These are phyloP conservation scores for Gastrolobium villosum DNA, from an alignment of 306 rosid species.

Conservation along the genomic window DNA sequence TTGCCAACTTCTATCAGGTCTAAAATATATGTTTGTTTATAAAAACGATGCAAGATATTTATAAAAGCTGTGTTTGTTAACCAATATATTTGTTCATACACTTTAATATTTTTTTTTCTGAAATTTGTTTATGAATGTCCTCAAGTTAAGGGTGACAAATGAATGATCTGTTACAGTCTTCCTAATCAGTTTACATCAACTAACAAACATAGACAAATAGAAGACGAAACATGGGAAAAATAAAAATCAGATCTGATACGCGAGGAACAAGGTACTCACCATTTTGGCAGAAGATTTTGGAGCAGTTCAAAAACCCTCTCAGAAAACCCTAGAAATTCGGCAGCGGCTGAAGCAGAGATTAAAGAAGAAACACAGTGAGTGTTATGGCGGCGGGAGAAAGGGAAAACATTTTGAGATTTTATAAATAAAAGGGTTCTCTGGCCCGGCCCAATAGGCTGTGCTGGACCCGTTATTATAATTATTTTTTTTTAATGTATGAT, in stretches of 20 bases:
- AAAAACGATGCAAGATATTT: too few species aligned
- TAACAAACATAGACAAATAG: not conserved
- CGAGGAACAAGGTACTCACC: slow-evolving; percentile 15
- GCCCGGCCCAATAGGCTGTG: slow-evolving; percentile 38
- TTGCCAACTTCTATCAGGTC: too few species aligned
- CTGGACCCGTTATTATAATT: not conserved
- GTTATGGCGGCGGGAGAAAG: not conserved
- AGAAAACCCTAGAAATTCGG: slow-evolving; percentile 22
- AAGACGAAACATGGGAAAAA: not conserved
- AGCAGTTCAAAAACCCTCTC: not conserved
- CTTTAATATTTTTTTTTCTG: too few species aligned
- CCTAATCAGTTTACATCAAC: not conserved
- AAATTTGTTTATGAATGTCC: too few species aligned
- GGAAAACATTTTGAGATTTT: not conserved
- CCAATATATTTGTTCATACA: too few species aligned
- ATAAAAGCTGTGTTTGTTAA: too few species aligned
- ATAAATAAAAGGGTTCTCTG: not conserved
- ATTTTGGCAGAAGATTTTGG: slow-evolving; percentile 24
- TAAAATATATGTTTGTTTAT: too few species aligned
- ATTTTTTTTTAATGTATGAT: too few species aligned
- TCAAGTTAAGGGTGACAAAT: too few species aligned
- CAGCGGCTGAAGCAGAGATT: not conserved
- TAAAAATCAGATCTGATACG: slow-evolving; percentile 8
- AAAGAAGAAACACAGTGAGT: not conserved
- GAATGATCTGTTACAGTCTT: too few species aligned